Evolutionary conservation across 1,284 basidiomycete genomes (phyloP), one percentile per base, ranked within the genome.

Genomic region (Spongiforma sp.): DNA sequence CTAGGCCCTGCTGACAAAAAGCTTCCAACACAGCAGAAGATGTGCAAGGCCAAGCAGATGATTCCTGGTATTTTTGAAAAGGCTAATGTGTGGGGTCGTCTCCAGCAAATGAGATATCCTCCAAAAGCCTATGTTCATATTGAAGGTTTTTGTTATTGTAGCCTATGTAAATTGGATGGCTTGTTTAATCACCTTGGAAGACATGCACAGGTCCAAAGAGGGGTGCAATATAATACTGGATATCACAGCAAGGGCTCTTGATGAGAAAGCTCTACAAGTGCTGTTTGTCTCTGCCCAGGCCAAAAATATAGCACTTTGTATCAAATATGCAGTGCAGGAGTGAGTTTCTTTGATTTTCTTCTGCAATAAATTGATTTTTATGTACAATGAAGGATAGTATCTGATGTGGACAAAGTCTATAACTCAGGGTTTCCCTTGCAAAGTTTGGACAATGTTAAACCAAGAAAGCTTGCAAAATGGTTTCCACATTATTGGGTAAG

Each of bases 221-320:
- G 57, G 32, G 5, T 58, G 57, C 21, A 58, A 34, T 9, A 58
- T 24, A 12, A 10, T 58, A 19, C 19, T 58, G 14, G 57, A 58
- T 5, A 30, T 4, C 14, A 41, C 39, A 15, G 28, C 39, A 43
- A 30, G 4, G 21, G 56, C 21, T 6, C 5, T 57, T 11, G 19
- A 19, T 57, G 56, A 57, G 17, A 37, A 41, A 28, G 15, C 37
- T 12, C 21, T 57, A 26, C 34, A 57, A 43, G 32, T 57, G 28
- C 26, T 57, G 17, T 28, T 48, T 48, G 46, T 48, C 19, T 17
- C 26, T 26, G 46, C 46, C 15, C 46, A 48, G 15, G 12, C 56
- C 12, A 32, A 30, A 24, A 65, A 65, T 26, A 30, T 64, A 17
- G 62, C 26, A 37, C 28, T 63, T 3, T 64, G 63, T 60, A 39